Evolutionary conservation across 352 stramenopile genomes (phyloP), one percentile per base, ranked within the genome.

Genomic region (Phytopythium cucurbitacearum): DNA sequence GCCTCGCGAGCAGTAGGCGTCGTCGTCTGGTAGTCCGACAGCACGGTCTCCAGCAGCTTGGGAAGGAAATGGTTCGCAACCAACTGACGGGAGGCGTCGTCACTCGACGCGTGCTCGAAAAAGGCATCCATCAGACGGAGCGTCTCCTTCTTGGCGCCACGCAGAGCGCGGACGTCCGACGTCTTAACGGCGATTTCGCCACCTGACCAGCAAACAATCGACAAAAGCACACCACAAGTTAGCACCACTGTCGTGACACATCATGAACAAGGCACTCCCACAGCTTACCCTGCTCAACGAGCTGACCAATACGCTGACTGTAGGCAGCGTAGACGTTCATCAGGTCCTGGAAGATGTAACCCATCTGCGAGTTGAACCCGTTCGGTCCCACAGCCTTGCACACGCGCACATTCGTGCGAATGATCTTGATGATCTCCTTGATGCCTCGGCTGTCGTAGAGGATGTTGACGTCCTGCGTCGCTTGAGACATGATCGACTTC

Each of bases 271-370:
- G 21, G 21, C 21, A 28, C 21, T 28, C 21, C 21, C 1, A 3
- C 3, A 48, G 15, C 34, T 12, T 39, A 64, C 65, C 76, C 61
- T 95, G 74, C 28, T 89, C 77, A 7, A 98, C 87, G 40, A 91
- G 83, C 46, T 75, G 64, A 8, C 87, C 92, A 72, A 99, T 98
- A 45, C 94, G 82, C 70, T 99, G 91, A n/a, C 91, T 98, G 73
- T 99, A 99, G 16, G 97, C 92, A 59, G 94, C 95, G 72, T 99
- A 99, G 9, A 99, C 91, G 65, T 99, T 99, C 21, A 99, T 76
- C 82, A 99, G 95, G 67, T 99, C 97, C 53, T 98, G 85, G 72
- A 99, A 99, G 64, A 99, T 97, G 55, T 87, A 94, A 61, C 95
- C 91, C 60, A 99, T 92, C 78, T 99, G 97, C 57, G 92, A 91